These are phyloP conservation scores for Picea abies DNA, from an alignment of 83 land plant species.

Conservation along the genomic window DNA sequence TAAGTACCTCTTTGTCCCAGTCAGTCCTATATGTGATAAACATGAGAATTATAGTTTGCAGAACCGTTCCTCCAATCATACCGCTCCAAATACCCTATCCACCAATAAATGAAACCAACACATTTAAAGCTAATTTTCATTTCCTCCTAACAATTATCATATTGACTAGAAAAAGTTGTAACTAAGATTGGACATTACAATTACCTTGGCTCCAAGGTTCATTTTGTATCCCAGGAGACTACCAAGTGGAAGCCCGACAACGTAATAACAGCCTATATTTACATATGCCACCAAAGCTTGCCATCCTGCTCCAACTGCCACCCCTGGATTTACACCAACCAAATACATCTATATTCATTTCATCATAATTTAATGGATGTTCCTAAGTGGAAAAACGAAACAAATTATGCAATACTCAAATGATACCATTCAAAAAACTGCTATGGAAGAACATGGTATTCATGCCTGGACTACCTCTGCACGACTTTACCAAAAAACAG, in stretches of 20 bases:
- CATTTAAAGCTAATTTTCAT: too few species aligned
- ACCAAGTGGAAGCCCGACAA: slow-evolving; percentile 36
- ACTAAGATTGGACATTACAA: background rate
- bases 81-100: slow-evolving; percentile 55
- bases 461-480: too few species aligned
- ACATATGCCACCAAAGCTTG: slow-evolving; percentile 35
- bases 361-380: too few species aligned
- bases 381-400: too few species aligned
- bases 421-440: too few species aligned
- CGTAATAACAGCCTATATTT: slow-evolving; percentile 33
- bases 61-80: slow-evolving; percentile 42
- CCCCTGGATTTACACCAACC: slow-evolving; percentile 10
- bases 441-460: too few species aligned
- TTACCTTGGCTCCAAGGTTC: slow-evolving; percentile 7
- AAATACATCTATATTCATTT: too few species aligned
- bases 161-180: too few species aligned
- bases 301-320: slow-evolving; percentile 43
- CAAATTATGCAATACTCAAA: too few species aligned
- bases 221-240: slow-evolving; percentile 23
- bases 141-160: too few species aligned
- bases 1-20: slow-evolving; percentile 50
- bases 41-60: slow-evolving; percentile 36
- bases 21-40: slow-evolving; percentile 41
- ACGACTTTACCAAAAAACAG: too few species aligned
- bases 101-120: too few species aligned